A percentile compares a stretch with the other conserved stretches of the same genome.
Evolutionary conservation across 1,139 yeast genomes (phyloP).

Genomic region (Protomyces inundatus): DNA sequence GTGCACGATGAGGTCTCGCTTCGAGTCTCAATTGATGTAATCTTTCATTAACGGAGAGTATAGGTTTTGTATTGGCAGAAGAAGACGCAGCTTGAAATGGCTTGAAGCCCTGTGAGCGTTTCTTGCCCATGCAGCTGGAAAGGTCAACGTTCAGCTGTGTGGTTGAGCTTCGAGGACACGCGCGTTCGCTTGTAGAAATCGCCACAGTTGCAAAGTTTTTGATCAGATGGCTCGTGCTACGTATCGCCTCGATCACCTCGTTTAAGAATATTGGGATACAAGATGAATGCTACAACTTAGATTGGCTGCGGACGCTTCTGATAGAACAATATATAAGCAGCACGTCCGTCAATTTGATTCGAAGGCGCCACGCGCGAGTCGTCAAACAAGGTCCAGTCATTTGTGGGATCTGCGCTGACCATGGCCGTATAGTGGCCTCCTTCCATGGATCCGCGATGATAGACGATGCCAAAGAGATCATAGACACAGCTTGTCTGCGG

Average conservation of each 20-base stretch:
- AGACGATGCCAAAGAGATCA: slow-evolving; percentile 77
- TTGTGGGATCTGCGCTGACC: slow-evolving; percentile 54
- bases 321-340: slow-evolving; percentile 15
- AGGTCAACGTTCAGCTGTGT: no score
- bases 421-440: slow-evolving; percentile 93
- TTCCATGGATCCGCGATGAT: slow-evolving; percentile 72
- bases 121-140: not conserved
- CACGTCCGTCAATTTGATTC: slow-evolving; percentile 19
- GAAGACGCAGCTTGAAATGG: not conserved
- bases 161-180: no score
- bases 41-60: not conserved
- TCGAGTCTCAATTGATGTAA: not conserved
- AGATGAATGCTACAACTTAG: not conserved
- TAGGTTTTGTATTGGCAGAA: not conserved
- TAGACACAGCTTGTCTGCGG: slow-evolving; percentile 49
- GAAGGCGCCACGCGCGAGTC: slow-evolving; percentile 50
- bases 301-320: slow-evolving; percentile 5
- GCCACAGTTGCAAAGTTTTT: not conserved
- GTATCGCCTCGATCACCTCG: not conserved
- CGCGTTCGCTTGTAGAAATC: not conserved
- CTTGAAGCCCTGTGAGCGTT: not conserved
- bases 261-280: not conserved
- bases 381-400: slow-evolving; percentile 72
- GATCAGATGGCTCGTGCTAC: no score
- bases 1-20: not conserved